A percentile compares a stretch with the other conserved stretches of the same genome.
These are phyloP conservation scores for Mycena sp. DNA, from an alignment of 1,284 basidiomycete species.

Conservation along the genomic window DNA sequence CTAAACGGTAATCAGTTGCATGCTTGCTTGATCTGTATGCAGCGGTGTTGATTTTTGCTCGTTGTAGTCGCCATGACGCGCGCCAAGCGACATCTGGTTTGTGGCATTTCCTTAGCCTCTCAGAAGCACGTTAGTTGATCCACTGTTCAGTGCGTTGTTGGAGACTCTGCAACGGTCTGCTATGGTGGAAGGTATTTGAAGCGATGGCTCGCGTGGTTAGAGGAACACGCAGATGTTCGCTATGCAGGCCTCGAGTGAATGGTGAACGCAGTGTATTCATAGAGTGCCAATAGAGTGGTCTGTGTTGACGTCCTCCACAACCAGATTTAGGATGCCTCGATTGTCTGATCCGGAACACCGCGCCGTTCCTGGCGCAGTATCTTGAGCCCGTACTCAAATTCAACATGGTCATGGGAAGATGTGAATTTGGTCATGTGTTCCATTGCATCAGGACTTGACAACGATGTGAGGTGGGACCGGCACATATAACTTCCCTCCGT, in stretches of 20 bases:
- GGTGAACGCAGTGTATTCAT: no score
- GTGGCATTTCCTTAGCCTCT: conserved; percentile 27
- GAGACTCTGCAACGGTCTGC: conserved; percentile 88
- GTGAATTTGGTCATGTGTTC: no score
- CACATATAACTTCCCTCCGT: no score
- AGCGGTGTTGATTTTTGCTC: neutral
- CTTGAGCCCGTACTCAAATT: no score
- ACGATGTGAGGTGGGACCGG: no score
- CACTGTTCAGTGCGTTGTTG: conserved; percentile 78
- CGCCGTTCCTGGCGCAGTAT: no score
- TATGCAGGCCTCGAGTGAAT: conserved; percentile 73
- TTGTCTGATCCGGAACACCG: no score
- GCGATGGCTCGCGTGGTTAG: conserved; percentile 91
- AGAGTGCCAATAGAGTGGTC: no score
- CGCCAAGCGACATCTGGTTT: conserved; percentile 87
- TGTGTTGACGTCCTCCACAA: no score
- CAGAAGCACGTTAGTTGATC: neutral
- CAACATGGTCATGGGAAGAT: no score
- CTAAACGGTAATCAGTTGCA: conserved; percentile 73
- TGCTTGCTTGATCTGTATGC: neutral
- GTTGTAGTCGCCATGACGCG: conserved; percentile 90
- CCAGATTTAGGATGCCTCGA: no score
- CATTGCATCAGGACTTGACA: no score
- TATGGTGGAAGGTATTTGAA: conserved; percentile 87
- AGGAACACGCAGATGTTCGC: conserved; percentile 88